These are phyloP conservation scores for Haberlea rhodopensis DNA, from an alignment of 257 asterid species.

Conservation along the genomic window DNA sequence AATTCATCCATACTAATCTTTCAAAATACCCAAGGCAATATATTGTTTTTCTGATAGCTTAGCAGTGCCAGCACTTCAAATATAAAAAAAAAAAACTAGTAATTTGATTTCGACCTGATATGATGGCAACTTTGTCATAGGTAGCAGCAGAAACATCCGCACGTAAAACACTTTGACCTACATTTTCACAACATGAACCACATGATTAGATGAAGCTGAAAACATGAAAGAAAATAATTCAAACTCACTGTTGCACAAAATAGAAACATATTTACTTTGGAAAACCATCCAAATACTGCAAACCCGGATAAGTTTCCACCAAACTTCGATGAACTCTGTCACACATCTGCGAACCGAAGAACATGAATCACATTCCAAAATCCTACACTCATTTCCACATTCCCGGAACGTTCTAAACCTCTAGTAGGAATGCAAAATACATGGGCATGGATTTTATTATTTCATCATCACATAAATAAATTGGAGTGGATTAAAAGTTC, in stretches of 20 bases:
- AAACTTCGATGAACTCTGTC: constrained; percentile 91
- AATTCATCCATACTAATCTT: background rate
- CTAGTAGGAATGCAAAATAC: background rate
- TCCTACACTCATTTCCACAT: background rate
- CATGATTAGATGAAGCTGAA: constrained; percentile 20
- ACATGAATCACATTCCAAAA: constrained; percentile 19
- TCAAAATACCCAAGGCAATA: background rate
- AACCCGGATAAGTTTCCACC: constrained; percentile 86
- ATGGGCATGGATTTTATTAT: too few species aligned
- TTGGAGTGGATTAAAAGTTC: background rate
- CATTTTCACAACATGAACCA: constrained; percentile 18
- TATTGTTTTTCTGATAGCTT: constrained; percentile 4
- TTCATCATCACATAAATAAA: background rate
- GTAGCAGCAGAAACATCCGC: constrained; percentile 78
- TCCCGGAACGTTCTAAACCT: background rate
- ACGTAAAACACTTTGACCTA: constrained; percentile 90
- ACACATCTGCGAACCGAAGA: constrained; percentile 72
- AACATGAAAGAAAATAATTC: background rate
- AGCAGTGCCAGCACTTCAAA: constrained; percentile 3
- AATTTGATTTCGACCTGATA: constrained; percentile 65
- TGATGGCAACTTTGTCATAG: constrained; percentile 81
- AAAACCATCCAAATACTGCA: constrained; percentile 97
- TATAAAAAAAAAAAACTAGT: constrained; percentile 13
- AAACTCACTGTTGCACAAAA: constrained; percentile 7
- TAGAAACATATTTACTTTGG: constrained; percentile 48